phyloP scores from a whole-genome alignment of 768 basidiomycete genomes.

The Russula ochroleuca region DNA sequence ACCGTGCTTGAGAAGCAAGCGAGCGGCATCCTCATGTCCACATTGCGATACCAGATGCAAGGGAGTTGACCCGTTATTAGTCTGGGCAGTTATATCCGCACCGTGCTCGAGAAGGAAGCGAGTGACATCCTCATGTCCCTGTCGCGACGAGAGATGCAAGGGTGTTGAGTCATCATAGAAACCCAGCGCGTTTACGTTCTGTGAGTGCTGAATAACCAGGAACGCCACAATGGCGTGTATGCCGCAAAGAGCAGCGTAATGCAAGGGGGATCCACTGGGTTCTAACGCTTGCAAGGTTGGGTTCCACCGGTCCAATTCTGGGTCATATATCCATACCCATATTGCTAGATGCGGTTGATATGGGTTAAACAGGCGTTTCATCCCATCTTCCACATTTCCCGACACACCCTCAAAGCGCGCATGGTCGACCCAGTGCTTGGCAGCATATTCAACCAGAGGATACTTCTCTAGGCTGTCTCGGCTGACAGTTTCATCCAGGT shows the following conservation, averaged over 20 bases:
- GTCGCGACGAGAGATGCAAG: background rate
- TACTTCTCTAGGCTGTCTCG: background rate
- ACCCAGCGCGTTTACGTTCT: background rate
- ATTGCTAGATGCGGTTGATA: background rate
- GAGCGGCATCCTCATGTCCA: too few species aligned
- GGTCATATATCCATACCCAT: constrained; percentile 2
- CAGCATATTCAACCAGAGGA: constrained; percentile 5
- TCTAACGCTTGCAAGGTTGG: too few species aligned
- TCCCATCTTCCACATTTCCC: background rate
- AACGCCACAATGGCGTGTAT: background rate
- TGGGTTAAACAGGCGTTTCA: background rate
- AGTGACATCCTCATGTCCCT: background rate
- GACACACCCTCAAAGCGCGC: background rate
- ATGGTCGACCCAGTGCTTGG: constrained; percentile 3
- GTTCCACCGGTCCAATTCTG: background rate
- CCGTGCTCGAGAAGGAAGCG: background rate
- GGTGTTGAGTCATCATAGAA: background rate
- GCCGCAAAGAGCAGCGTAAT: background rate
- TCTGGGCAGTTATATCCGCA: background rate
- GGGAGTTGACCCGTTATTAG: too few species aligned
- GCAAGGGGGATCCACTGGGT: background rate
- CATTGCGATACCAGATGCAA: background rate
- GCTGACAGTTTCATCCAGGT: background rate
- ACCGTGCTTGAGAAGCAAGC: background rate
- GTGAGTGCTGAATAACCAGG: background rate